These are phyloP conservation scores for Serendipita vermifera DNA, from an alignment of 768 basidiomycete species.

Conservation along the genomic window DNA sequence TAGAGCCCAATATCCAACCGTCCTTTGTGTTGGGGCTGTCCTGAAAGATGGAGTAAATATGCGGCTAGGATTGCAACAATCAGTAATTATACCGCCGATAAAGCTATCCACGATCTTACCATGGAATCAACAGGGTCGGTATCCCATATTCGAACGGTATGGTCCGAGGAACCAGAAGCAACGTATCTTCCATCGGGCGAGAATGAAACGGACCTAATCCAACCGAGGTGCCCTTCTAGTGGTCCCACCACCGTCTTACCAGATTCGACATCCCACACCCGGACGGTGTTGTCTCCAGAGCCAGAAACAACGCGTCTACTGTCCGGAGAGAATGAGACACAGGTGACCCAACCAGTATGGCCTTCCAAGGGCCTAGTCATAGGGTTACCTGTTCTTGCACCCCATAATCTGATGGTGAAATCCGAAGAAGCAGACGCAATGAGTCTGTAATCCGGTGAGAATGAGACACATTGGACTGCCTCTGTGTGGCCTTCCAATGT, in stretches of 20 bases:
- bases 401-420: constrained; percentile 13
- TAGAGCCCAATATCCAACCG: too few relatives aligned
- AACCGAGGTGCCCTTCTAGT: constrained; percentile 20
- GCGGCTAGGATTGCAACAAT: too few relatives aligned
- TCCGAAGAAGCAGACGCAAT: constrained; percentile 12
- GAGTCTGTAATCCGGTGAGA: constrained; percentile 1
- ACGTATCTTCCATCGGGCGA: background rate
- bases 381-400: constrained; percentile 18
- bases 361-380: constrained; percentile 17
- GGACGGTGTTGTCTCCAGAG: background rate
- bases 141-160: background rate
- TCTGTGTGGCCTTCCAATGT: constrained; percentile 17
- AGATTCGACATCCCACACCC: constrained; percentile 10
- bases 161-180: background rate
- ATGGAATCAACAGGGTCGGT: too few relatives aligned
- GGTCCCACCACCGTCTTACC: constrained; percentile 19
- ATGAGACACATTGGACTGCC: constrained; percentile 14
- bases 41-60: too few relatives aligned
- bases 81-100: too few relatives aligned
- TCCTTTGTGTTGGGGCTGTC: too few relatives aligned
- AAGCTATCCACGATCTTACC: too few relatives aligned
- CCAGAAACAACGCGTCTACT: background rate
- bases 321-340: constrained; percentile 11
- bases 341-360: constrained; percentile 15
- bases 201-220: constrained; percentile 12